Evolutionary conservation across 371 early-diverging fungal genomes (phyloP).

Genomic region (Mucor indicus): DNA sequence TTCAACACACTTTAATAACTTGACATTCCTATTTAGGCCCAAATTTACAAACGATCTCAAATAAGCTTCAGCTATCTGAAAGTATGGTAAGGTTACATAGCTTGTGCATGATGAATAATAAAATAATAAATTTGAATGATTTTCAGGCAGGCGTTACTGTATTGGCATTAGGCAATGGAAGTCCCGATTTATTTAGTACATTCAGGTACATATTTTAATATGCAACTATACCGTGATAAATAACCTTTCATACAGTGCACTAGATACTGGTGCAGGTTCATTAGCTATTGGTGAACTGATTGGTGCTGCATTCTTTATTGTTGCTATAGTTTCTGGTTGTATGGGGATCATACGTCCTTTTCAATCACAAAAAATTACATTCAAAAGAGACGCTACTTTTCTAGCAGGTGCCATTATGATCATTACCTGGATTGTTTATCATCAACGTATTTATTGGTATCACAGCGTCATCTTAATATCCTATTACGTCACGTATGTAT

Average conservation of each 20-base stretch:
- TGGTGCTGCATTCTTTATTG: conserved; percentile 77
- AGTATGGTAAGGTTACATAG: conserved; percentile 48
- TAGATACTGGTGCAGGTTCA: conserved; percentile 68
- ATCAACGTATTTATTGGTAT: conserved; percentile 59
- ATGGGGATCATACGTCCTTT: conserved; percentile 71
- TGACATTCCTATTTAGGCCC: conserved; percentile 40
- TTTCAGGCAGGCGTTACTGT: conserved; percentile 80
- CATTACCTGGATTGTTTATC: conserved; percentile 56
- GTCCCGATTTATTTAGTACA: conserved; percentile 80
- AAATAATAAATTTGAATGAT: background rate
- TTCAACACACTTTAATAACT: background rate
- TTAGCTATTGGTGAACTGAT: conserved; percentile 81
- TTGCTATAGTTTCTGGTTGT: conserved; percentile 69
- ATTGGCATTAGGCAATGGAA: conserved; percentile 83
- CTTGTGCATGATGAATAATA: background rate
- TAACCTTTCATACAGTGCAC: conserved; percentile 45
- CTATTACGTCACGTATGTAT: conserved; percentile 58
- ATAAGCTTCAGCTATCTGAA: conserved; percentile 60
- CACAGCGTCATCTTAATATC: conserved; percentile 55
- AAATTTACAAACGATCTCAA: conserved; percentile 64
- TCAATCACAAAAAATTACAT: conserved; percentile 59
- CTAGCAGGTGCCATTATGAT: conserved; percentile 65
- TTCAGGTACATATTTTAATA: conserved; percentile 41
- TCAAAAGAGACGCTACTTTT: conserved; percentile 70
- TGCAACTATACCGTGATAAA: background rate